phyloP scores from a whole-genome alignment of 768 basidiomycete species.

The Mrakia blollopis region DNA sequence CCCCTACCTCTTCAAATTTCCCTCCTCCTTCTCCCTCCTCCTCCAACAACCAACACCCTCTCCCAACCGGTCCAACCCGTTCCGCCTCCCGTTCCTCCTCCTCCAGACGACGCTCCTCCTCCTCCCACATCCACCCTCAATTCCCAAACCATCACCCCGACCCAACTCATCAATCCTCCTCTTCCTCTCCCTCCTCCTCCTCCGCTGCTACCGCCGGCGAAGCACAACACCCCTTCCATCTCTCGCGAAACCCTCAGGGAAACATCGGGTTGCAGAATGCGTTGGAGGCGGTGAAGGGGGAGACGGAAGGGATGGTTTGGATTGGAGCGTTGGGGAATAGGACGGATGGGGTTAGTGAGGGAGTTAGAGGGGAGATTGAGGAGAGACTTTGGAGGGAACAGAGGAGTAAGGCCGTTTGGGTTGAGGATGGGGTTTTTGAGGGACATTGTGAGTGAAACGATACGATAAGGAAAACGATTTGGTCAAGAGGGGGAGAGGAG shows the following conservation, averaged over 20 bases:
- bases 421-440: slow-evolving; percentile 60
- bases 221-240: slow-evolving; percentile 29
- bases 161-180: neutral
- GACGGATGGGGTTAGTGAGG: slow-evolving; percentile 61
- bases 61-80: neutral
- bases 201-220: no score
- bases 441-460: slow-evolving; percentile 60
- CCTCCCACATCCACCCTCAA: neutral
- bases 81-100: neutral
- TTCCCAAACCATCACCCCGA: neutral
- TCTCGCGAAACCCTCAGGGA: slow-evolving; percentile 57
- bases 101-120: neutral
- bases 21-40: neutral
- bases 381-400: slow-evolving; percentile 30
- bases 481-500: neutral
- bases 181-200: no score
- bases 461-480: neutral
- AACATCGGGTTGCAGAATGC: slow-evolving; percentile 84
- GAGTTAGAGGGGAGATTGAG: slow-evolving; percentile 46
- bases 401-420: slow-evolving; percentile 59
- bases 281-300: slow-evolving; percentile 56
- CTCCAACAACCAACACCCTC: neutral
- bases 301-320: slow-evolving; percentile 55
- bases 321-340: slow-evolving; percentile 70
- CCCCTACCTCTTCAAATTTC: slow-evolving; percentile 6